Base-by-base conservation (phyloP, 768 basidiomycete species). In the Suillus luteus region DNA sequence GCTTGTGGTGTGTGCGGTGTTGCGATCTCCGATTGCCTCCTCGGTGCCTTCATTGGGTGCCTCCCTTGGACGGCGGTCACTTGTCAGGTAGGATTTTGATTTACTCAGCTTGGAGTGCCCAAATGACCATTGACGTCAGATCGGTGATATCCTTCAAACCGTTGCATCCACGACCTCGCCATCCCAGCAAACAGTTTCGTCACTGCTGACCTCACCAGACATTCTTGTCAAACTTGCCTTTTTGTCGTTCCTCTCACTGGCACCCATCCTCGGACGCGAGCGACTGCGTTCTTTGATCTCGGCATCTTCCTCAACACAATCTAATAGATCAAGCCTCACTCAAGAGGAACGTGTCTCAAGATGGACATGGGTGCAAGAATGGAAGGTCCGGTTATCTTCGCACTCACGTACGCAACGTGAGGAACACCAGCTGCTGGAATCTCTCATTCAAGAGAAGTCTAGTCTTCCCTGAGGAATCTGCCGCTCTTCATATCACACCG, bases 1-100 rank as follows among this genome's bases (percentile, higher is more conserved):
- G 95, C 95, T 52, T 96, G 91, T 76, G 95, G 95, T 59, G 93
- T 96, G 33, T 92, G 91, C 69, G 90, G 91, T 40, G 93, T 98
- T 17, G 78, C 86, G 9, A 71, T 92, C 57, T 72, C 79, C 62
- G 91, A 94, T 73, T 94, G 92, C 71, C 80, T 89, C 71, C 78
- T 94, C 58, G 93, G 92, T 43, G 83, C 88, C 7, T 93, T 95
- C 78, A 92, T 95, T 62, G 93, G 93, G 2, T 85, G 86, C 61
- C 74, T 95, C 52, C 93, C 93, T 0, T 95, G 93, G 93, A 95
- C 93, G 59, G 92, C 93, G 35, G 93, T 95, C 62, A 95, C 93
- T 67, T 94, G 93, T 73, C 91, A 93, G 82, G 90, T 90, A 66
- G 83, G 76, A 51, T 55, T 9, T 15, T n/a, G 15, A 19, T 67